Base-by-base conservation (phyloP, 176 grass and related monocot genomes). In the Dactylis glomerata region DNA sequence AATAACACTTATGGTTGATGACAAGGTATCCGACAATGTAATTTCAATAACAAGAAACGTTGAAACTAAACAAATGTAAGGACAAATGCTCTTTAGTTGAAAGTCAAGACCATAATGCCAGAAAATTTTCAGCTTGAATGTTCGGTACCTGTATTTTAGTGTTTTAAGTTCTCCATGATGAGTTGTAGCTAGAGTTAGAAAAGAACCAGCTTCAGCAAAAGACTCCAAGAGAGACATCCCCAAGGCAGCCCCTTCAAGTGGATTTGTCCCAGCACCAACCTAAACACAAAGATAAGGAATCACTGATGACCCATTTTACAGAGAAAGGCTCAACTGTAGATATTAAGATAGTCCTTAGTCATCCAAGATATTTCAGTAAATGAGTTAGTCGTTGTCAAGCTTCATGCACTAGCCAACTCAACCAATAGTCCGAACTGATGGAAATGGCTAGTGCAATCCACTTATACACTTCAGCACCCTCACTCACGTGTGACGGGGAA, bases 131-230 rank as follows among this genome's bases (percentile, higher is more conserved):
- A 89, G 36, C 40, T 80, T 89, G 73, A 32, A 54, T 78, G 62
- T 19, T 42, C 57, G 27, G 73, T 83, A 94, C 92, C 92, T 94
- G 82, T 94, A 94, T 91, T 94, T 94, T 67, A 94, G 82, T 51
- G 89, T 90, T 92, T 94, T 94, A 37, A 94, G 92, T 77, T 94
- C 92, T 83, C 92, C 92, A 89, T 94, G 92, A 83, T 94, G 92
- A 77, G 92, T 92, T 76, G 89, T 92, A 56, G 84, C 92, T 83
- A 94, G 83, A 63, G 92, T 94, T 45, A 94, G 78, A 87, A 86
- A 94, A 61, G 87, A 94, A 52, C 87, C 84, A 79, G 74, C 70
- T 87, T 90, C 87, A 83, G 89, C 87, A 94, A 92, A 92, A 87
- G 89, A 94, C 76, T 92, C 92, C 83, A 94, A 89, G 87, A 94